Conservation (phyloP, 192 early-diverging fungal genomes). For the Phycomyces blakesleeanus region DNA sequence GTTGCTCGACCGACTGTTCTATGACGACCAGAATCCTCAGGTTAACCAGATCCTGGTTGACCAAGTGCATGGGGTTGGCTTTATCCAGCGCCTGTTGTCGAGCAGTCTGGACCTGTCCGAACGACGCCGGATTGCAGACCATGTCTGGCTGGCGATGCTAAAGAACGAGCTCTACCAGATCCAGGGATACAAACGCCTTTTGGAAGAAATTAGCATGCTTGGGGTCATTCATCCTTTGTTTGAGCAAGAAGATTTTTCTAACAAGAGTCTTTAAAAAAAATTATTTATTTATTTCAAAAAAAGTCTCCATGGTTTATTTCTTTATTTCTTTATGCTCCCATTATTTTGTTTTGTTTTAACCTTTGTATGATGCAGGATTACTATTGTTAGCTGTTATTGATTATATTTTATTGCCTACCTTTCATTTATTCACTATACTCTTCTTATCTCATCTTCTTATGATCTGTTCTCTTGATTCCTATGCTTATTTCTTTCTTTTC, state of each 20-base stretch:
- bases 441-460: background rate
- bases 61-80: constrained; percentile 82
- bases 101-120: constrained; percentile 77
- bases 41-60: constrained; percentile 71
- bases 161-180: constrained; percentile 62
- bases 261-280: too few relatives aligned
- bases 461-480: background rate
- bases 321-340: too few relatives aligned
- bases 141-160: constrained; percentile 54
- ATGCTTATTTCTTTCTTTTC: too few relatives aligned
- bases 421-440: background rate
- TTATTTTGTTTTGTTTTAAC: too few relatives aligned
- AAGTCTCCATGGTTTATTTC: too few relatives aligned
- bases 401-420: background rate
- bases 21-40: constrained; percentile 56
- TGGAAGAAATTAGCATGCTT: constrained; percentile 71
- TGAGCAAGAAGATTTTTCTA: too few relatives aligned
- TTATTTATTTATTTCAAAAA: too few relatives aligned
- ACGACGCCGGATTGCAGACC: constrained; percentile 72
- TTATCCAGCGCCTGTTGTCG: constrained; percentile 86
- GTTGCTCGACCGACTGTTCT: constrained; percentile 85
- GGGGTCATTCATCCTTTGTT: constrained; percentile 2
- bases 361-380: background rate
- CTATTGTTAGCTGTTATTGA: background rate
- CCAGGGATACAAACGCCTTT: constrained; percentile 76